A percentile compares a stretch with the other conserved stretches of the same genome.
These are phyloP conservation scores for Yarrowia hollandica DNA, from an alignment of 805 yeast genomes.

Conservation along the genomic window DNA sequence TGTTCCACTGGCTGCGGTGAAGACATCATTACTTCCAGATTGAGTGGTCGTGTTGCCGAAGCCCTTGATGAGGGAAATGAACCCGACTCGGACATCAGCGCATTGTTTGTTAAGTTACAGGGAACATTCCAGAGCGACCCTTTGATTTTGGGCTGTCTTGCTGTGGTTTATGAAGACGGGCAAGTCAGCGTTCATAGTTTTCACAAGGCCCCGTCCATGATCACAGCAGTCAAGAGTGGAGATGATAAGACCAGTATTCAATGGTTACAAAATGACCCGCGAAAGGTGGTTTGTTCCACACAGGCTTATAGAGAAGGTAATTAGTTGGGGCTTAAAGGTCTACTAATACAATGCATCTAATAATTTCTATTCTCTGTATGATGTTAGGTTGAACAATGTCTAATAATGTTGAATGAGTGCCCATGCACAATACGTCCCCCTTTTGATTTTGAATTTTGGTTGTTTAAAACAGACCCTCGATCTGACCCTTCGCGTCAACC, in stretches of 20 bases:
- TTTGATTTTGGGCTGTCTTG: not conserved
- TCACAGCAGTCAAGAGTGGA: conserved; percentile 6
- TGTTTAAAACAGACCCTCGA: conserved; percentile 79
- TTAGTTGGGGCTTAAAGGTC: too few species aligned
- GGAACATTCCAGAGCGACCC: conserved; percentile 20
- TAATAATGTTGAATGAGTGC: conserved; percentile 20
- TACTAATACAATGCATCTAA: not conserved
- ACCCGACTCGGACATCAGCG: not conserved
- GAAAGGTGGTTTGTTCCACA: not conserved
- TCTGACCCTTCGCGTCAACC: conserved; percentile 84
- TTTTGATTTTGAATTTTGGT: not conserved
- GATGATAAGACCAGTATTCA: not conserved
- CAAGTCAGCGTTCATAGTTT: not conserved
- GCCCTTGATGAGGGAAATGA: not conserved
- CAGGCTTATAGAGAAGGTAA: not conserved
- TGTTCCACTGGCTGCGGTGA: conserved; percentile 47
- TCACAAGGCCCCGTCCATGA: conserved; percentile 1
- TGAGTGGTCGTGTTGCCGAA: conserved; percentile 36
- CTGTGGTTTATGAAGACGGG: conserved; percentile 7
- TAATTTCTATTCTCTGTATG: conserved; percentile 6
- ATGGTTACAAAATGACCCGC: conserved; percentile 1
- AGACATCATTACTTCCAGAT: conserved; percentile 40
- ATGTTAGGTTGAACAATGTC: conserved; percentile 27
- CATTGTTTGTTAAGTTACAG: not conserved
- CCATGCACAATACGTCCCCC: not conserved